Percentiles rank a stretch among this genome's conserved stretches.
Evolutionary conservation across 441 rosid genomes (phyloP).

Genomic region (Syzygium syzygioides): DNA sequence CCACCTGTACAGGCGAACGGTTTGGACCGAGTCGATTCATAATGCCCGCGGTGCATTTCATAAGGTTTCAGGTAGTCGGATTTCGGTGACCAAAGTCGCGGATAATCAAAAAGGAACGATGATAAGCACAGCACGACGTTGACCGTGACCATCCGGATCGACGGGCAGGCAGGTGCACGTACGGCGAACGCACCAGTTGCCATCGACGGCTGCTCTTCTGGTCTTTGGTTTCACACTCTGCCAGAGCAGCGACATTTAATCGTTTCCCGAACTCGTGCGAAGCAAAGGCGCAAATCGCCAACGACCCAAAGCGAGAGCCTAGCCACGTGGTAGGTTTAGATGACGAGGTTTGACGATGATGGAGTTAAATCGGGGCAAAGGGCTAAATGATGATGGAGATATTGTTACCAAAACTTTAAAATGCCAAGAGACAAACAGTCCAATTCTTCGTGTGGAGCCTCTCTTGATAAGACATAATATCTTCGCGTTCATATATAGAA

Average conservation of each 20-base stretch:
- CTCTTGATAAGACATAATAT: neutral
- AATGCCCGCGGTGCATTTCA: neutral
- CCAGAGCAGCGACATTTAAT: neutral
- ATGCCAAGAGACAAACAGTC: neutral
- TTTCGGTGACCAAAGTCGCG: rapidly evolving
- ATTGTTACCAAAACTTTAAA: neutral
- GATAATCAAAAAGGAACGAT: neutral
- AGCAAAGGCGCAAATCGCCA: too few relatives aligned
- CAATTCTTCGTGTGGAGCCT: neutral
- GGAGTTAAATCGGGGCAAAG: neutral
- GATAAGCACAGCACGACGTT: neutral
- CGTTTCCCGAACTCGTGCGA: neutral
- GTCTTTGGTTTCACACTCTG: neutral
- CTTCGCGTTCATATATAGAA: neutral
- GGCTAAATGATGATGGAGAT: neutral
- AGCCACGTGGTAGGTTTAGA: neutral
- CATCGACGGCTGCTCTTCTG: neutral
- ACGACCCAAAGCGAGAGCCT: too few relatives aligned
- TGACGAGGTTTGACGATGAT: neutral
- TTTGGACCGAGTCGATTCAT: neutral
- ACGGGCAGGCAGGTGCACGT: neutral
- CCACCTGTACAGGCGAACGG: neutral
- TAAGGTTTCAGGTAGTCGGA: rapidly evolving
- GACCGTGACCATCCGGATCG: neutral
- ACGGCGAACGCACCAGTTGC: neutral